These are phyloP conservation scores for Digitaria exilis DNA, from an alignment of 202 grass and related monocot species.

Conservation along the genomic window DNA sequence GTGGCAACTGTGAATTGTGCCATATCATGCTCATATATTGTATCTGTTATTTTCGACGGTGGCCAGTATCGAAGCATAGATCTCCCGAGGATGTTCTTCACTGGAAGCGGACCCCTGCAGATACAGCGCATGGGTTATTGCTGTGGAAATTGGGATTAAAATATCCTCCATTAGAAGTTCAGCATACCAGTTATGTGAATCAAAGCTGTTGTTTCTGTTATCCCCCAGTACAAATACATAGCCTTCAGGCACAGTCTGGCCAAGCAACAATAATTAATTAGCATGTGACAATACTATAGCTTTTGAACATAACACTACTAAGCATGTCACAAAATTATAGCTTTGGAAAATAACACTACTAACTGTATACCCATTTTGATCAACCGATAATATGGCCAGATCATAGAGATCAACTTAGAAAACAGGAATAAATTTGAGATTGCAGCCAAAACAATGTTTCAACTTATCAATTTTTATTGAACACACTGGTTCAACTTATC, in stretches of 20 bases:
- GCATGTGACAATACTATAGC: not conserved
- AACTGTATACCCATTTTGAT: not conserved
- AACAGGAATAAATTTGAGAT: not conserved
- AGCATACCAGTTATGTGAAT: slow-evolving; percentile 96
- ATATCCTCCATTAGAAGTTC: not conserved
- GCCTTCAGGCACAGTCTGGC: slow-evolving; percentile 74
- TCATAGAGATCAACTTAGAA: not conserved
- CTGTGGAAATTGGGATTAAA: not conserved
- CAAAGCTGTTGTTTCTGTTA: slow-evolving; percentile 94
- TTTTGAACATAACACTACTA: not conserved
- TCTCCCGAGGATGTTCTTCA: slow-evolving; percentile 93
- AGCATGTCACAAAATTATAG: too few species aligned
- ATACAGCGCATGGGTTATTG: slow-evolving; percentile 21
- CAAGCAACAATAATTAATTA: slow-evolving; percentile 32
- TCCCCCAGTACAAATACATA: slow-evolving; percentile 92
- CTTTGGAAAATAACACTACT: too few species aligned
- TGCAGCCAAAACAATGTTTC: not conserved
- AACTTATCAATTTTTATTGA: not conserved
- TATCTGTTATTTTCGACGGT: slow-evolving; percentile 88
- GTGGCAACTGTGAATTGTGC: slow-evolving; percentile 41
- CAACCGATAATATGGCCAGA: not conserved
- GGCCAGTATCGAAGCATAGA: slow-evolving; percentile 96
- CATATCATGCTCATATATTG: slow-evolving; percentile 69
- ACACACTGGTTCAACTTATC: not conserved
- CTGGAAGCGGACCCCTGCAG: slow-evolving; percentile 83